Base-by-base conservation (phyloP, 2,329 filamentous ascomycete genomes). In the Exutisphaerella laricina region DNA sequence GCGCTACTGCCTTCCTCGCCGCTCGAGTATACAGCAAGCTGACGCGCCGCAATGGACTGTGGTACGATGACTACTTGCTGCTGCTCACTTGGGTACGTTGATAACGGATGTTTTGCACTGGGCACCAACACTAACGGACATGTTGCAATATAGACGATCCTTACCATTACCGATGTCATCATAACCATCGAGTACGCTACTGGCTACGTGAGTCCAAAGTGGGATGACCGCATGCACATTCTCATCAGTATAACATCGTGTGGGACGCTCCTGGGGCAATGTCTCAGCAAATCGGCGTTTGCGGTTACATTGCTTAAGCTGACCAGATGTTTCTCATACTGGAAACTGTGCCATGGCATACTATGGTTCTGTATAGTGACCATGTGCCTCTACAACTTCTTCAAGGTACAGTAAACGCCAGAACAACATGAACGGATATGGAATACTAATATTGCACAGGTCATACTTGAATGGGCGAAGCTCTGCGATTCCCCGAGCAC, bases 181-280 rank as follows among this genome's bases (percentile, higher is more conserved):
- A 74, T 74, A 41, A 56, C 69, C 1, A 49, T 68, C 35, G 61
- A 75, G 45, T 75, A 70, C 43, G 70, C 67, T 5, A 73, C 67
- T 5, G 72, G 71, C 38, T 75, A 75, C 47, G 66, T 72, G 4
- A 56, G 61, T 1, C 56, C 69, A n/a, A 53, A 60, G 13, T 76
- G 73, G 73, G 68, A 71, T 45, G 70, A 73, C 48, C 66, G 65
- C 41, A 75, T 75, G 72, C 70, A 72, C 53, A 74, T 75, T 49
- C 60, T 76, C 42, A 74, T 75, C 63, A 72, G 70, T 50, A 56
- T 66, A 17, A 60, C 59, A 23, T 66, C 64, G 5, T 67, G 64
- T 43, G 63, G 63, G 7, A 67, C 63, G 20, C 53, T 67, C 2
- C 47, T 67, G 10, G 61, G 60, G 32, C 65, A 67, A 46, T 55